A percentile compares a stretch with the other conserved stretches of the same genome.
phyloP scores from a whole-genome alignment of 2,329 filamentous ascomycete genomes.

The Neofusicoccum ribis region DNA sequence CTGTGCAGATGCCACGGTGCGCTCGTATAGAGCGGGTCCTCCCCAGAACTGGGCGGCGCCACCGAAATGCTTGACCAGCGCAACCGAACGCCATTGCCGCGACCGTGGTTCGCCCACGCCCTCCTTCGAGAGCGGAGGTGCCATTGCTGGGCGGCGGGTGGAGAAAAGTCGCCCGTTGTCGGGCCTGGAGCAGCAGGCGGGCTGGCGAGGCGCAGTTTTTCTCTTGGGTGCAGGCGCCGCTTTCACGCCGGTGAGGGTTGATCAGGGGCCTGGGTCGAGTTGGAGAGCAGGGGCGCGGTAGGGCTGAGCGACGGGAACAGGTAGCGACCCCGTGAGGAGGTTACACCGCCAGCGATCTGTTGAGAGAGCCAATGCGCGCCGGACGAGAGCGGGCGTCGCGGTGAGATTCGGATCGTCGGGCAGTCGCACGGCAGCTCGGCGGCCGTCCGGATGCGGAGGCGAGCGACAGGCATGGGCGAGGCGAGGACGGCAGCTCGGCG shows the following conservation, averaged over 20 bases:
- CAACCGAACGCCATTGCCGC: not conserved
- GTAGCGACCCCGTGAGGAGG: not conserved
- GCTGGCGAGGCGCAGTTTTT: not conserved
- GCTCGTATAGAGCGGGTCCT: not conserved
- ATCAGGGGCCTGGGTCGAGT: conserved; percentile 1
- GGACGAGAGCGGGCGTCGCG: not conserved
- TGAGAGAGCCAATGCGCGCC: not conserved
- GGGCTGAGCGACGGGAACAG: not conserved
- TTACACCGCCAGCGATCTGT: conserved; percentile 16
- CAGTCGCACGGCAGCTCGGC: not conserved
- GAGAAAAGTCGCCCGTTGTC: not conserved
- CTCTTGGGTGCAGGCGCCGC: not conserved
- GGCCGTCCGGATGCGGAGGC: not conserved
- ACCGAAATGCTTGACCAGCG: not conserved
- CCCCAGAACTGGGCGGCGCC: conserved; percentile 3
- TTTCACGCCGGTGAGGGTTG: not conserved
- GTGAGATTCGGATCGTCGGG: not conserved
- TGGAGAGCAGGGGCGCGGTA: not conserved
- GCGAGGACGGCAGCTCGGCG: too few relatives aligned
- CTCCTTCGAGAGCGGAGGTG: not conserved
- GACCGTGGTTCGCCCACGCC: not conserved
- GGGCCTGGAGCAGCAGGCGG: not conserved
- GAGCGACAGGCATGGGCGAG: too few relatives aligned
- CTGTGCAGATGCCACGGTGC: not conserved
- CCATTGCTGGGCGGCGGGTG: not conserved